These are phyloP conservation scores for Ceratobasidium sp. DNA, from an alignment of 1,284 basidiomycete species.

Conservation along the genomic window DNA sequence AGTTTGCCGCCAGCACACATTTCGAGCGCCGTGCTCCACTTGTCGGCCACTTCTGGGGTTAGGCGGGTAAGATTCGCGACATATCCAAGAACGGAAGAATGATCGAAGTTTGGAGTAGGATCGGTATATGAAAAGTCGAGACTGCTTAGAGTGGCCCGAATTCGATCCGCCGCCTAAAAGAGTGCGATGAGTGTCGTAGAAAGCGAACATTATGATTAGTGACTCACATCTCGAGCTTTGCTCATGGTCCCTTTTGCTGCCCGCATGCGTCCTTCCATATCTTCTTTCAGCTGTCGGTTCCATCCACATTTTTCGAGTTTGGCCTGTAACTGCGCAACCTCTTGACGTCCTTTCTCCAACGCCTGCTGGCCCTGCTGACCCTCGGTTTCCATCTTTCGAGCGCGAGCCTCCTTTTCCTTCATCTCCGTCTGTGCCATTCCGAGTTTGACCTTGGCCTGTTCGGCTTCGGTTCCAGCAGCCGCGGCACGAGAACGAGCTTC, in stretches of 20 bases:
- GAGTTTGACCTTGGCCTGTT: conserved; percentile 83
- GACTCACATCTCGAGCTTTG: conserved; percentile 68
- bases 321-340: conserved; percentile 65
- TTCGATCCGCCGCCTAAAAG: conserved; percentile 70
- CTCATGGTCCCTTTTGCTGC: conserved; percentile 66
- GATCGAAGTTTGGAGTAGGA: conserved; percentile 85
- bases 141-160: conserved; percentile 72
- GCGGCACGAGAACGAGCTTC: conserved; percentile 82
- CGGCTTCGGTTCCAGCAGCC: conserved; percentile 82
- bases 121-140: conserved; percentile 86
- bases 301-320: conserved; percentile 74
- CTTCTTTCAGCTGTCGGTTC: conserved; percentile 76
- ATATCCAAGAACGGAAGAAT: conserved; percentile 88
- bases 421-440: conserved; percentile 84
- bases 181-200: not conserved
- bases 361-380: conserved; percentile 77
- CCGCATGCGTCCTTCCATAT: conserved; percentile 64
- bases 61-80: conserved; percentile 87
- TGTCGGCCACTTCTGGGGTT: conserved; percentile 65
- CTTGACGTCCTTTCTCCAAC: conserved; percentile 65
- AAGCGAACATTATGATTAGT: not conserved
- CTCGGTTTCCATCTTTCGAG: conserved; percentile 87
- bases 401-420: conserved; percentile 76
- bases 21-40: conserved; percentile 90
- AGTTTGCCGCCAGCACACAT: conserved; percentile 90